Conservation (phyloP, 441 rosid species). For the Lepidium campestre region DNA sequence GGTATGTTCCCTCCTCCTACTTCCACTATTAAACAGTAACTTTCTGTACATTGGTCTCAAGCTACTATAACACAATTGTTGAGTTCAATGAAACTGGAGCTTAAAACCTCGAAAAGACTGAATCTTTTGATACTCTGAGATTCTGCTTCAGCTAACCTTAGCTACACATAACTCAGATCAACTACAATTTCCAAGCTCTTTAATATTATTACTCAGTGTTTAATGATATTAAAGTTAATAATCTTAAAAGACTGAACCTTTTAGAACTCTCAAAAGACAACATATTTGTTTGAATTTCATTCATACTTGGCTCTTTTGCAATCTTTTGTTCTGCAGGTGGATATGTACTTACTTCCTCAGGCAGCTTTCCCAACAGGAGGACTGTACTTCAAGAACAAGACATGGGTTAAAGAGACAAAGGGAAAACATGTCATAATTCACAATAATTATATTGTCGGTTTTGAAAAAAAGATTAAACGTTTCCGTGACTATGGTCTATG, state of each 20-base stretch:
- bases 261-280: too few relatives aligned
- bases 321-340: background rate
- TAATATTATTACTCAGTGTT: too few relatives aligned
- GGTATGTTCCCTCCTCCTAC: conserved; percentile 33
- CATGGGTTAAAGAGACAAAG: conserved; percentile 11
- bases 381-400: background rate
- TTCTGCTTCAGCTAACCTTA: too few relatives aligned
- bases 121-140: background rate
- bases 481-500: conserved; percentile 12
- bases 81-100: background rate
- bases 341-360: conserved; percentile 2
- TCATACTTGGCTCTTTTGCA: background rate
- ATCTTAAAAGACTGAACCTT: too few relatives aligned
- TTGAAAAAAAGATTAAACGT: conserved; percentile 1
- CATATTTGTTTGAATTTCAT: background rate
- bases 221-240: background rate
- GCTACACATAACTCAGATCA: too few relatives aligned
- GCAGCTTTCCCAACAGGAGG: conserved; percentile 16
- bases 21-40: background rate
- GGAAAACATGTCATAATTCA: conserved; percentile 10
- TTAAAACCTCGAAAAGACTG: background rate
- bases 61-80: background rate
- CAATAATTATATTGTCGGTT: background rate
- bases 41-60: background rate
- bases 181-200: too few relatives aligned